These are phyloP conservation scores for Potentilla sterilis DNA, from an alignment of 306 rosid species.

Conservation along the genomic window DNA sequence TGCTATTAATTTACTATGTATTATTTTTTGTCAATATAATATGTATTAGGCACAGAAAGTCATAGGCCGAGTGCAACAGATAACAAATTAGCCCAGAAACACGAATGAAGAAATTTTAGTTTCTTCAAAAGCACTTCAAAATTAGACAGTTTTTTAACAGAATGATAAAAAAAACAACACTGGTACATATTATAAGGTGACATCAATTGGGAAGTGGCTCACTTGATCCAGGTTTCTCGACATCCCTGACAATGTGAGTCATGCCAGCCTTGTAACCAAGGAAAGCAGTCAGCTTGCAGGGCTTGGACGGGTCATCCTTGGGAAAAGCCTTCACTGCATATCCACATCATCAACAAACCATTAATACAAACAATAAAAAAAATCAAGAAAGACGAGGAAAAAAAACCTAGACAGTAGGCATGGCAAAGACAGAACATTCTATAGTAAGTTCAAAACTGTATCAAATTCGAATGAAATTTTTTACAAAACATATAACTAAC, in stretches of 20 bases:
- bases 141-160: no score
- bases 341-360: neutral
- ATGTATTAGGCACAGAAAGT: no score
- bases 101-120: neutral
- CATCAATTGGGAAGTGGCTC: neutral
- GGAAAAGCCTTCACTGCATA: conserved; percentile 87
- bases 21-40: no score
- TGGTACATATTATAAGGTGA: neutral
- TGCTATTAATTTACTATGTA: no score
- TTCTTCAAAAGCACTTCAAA: neutral
- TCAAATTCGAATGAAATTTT: no score
- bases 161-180: neutral
- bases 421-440: no score
- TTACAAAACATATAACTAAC: no score
- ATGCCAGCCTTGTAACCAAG: conserved; percentile 90
- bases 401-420: no score
- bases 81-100: neutral
- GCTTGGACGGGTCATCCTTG: conserved; percentile 64
- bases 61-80: no score
- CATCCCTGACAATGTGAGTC: conserved; percentile 88
- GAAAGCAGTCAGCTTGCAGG: conserved; percentile 70
- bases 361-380: neutral
- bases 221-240: conserved; percentile 89
- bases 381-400: no score
- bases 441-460: no score